These are phyloP conservation scores for Juglanconis oblonga DNA, from an alignment of 2,329 filamentous ascomycete genomes.

Conservation along the genomic window DNA sequence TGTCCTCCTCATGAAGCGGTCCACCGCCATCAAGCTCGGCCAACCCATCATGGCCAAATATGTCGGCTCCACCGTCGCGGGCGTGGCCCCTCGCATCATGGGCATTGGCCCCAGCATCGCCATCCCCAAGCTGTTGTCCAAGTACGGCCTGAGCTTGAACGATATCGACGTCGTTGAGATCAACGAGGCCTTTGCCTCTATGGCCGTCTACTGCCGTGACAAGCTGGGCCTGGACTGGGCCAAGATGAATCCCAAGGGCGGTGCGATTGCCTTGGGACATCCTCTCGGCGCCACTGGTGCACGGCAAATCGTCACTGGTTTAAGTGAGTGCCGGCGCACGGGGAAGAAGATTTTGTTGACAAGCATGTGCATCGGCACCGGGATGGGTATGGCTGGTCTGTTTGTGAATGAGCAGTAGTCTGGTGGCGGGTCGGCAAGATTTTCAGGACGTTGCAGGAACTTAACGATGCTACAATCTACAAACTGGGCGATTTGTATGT, in stretches of 20 bases:
- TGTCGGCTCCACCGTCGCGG: slow-evolving; percentile 85
- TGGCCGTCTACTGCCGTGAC: slow-evolving; percentile 91
- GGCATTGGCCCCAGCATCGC: slow-evolving; percentile 79
- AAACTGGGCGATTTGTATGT: too few species aligned
- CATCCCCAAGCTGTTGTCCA: slow-evolving; percentile 77
- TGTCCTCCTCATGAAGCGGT: slow-evolving; percentile 90
- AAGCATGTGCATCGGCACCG: slow-evolving; percentile 80
- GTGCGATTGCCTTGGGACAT: slow-evolving; percentile 80
- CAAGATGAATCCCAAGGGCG: slow-evolving; percentile 80
- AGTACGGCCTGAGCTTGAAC: slow-evolving; percentile 72
- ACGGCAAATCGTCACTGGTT: slow-evolving; percentile 81
- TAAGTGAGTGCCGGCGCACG: slow-evolving; percentile 78
- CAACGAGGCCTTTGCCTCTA: slow-evolving; percentile 97
- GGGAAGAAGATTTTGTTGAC: slow-evolving; percentile 91
- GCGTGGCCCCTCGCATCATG: slow-evolving; percentile 92
- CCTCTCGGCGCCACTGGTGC: slow-evolving; percentile 77
- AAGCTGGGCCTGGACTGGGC: slow-evolving; percentile 66
- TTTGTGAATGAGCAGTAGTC: slow-evolving; percentile 27
- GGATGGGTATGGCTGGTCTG: slow-evolving; percentile 39
- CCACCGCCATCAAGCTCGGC: slow-evolving; percentile 78
- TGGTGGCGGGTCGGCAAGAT: background rate
- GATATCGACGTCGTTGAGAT: slow-evolving; percentile 91
- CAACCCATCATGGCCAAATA: slow-evolving; percentile 95
- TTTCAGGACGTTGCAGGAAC: too few species aligned
- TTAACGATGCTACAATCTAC: too few species aligned